Conservation (phyloP, 352 stramenopile genomes). For the Globisporangium abappressorium region DNA sequence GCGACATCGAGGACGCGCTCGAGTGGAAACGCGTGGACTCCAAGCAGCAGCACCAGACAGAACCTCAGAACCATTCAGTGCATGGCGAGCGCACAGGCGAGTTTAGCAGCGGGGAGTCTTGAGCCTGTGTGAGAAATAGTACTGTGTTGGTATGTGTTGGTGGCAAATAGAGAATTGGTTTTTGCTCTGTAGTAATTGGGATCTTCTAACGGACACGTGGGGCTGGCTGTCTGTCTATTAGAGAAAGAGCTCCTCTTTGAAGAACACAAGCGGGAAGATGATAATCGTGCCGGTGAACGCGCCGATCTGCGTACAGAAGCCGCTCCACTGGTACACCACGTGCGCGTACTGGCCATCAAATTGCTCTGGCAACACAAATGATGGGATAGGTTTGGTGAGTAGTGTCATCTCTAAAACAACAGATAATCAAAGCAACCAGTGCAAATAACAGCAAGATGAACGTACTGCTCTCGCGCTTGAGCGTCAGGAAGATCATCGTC, state of each 20-base stretch:
- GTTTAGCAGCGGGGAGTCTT: not conserved
- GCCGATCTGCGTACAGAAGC: slow-evolving; percentile 60
- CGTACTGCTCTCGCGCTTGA: slow-evolving; percentile 52
- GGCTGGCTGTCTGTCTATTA: not conserved
- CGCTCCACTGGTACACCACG: slow-evolving; percentile 69
- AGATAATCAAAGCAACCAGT: slow-evolving; percentile 3
- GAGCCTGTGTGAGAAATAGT: not conserved
- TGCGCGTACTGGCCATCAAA: slow-evolving; percentile 32
- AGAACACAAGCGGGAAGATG: slow-evolving; percentile 69
- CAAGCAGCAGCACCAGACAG: not conserved
- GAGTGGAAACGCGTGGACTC: slow-evolving; percentile 33
- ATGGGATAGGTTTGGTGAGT: too few relatives aligned
- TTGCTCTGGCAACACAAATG: slow-evolving; percentile 18
- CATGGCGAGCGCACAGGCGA: not conserved
- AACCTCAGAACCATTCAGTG: not conserved
- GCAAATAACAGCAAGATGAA: not conserved
- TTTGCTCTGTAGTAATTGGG: not conserved
- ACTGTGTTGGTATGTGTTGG: not conserved
- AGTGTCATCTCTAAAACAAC: too few relatives aligned
- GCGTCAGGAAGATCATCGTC: slow-evolving; percentile 69
- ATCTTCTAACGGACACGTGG: not conserved
- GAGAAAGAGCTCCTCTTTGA: slow-evolving; percentile 47
- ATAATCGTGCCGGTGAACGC: slow-evolving; percentile 54
- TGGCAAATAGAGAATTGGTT: not conserved
- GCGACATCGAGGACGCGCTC: slow-evolving; percentile 56